Base-by-base conservation (phyloP, 1,284 basidiomycete genomes). In the Violaceomyces palustris region DNA sequence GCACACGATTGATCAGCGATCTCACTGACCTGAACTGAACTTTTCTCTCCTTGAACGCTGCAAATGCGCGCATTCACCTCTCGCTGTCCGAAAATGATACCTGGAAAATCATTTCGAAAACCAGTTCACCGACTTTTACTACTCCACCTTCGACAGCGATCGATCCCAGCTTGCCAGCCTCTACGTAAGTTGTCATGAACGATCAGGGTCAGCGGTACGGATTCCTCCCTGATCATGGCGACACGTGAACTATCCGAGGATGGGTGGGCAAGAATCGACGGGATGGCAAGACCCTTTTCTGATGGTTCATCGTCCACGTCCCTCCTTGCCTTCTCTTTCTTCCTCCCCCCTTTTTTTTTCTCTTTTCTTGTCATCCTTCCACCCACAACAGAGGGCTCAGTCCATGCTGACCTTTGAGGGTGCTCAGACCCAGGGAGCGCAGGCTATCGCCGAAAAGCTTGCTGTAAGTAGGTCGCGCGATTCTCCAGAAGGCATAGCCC, bases 341-440 rank as follows among this genome's bases (percentile, higher is more conserved):
- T 33, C 21, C 10, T 4, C 18, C 28, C 28, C n/a, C 1, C 26
- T 18, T 19, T 37, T 10, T n/a, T 41, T 23, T 10, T 28, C n/a
- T 21, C 15, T 15, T 23, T 36, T 3, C 10, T 24, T 15, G 12
- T 34, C 26, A 30, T 10, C 14, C 8, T 30, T 22, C 18, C 4
- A 3, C 11, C 6, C 51, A 2, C 30, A 7, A 18, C 72, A 97
- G 93, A 82, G 91, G 56, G 77, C 79, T 23, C 52, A 74, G 40
- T 97, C 92, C 18, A 96, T 94, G 88, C 78, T 98, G 67, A 83
- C 86, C 9, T 98, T 83, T 77, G 92, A 98, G 77, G 81, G 82
- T 18, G 51, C 73, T 26, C 83, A 79, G 42, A 77, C 84, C 56
- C 77, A 81, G 50, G 88, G 92, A 22, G 76, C 70, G 0, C 26